phyloP scores from a whole-genome alignment of 163 green algal genomes.

The Trebouxia gelatinosa region DNA sequence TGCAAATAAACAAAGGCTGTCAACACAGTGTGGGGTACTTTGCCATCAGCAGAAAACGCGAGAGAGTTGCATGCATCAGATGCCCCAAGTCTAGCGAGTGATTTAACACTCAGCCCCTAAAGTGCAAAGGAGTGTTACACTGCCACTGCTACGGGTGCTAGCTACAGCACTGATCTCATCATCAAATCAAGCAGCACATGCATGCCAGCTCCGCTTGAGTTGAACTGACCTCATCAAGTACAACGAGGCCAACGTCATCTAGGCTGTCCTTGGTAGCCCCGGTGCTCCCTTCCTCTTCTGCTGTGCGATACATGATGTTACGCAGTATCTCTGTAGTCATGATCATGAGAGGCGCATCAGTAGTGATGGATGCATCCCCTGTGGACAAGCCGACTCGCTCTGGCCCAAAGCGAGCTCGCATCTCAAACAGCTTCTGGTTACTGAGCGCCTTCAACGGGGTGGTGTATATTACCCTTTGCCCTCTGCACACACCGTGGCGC shows the following conservation, averaged over 20 bases:
- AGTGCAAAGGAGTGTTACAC: no score
- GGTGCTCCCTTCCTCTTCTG: constrained; percentile 21
- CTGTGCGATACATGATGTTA: constrained; percentile 94
- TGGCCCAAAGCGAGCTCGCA: constrained; percentile 71
- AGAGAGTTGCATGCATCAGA: no score
- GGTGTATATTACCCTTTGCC: constrained; percentile 93
- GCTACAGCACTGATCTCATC: no score
- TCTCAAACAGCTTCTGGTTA: constrained; percentile 94
- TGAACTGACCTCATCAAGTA: constrained; percentile 84
- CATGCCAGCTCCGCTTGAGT: constrained; percentile 35
- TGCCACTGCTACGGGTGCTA: no score
- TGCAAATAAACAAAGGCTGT: no score
- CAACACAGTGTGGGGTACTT: no score
- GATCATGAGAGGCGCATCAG: constrained; percentile 80
- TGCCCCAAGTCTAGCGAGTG: no score
- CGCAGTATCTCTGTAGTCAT: constrained; percentile 98
- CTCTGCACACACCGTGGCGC: constrained; percentile 35
- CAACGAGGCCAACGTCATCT: constrained; percentile 81
- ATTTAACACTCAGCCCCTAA: no score
- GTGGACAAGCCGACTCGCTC: constrained; percentile 72
- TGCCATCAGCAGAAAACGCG: no score
- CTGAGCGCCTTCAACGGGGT: constrained; percentile 90
- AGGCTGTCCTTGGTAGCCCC: constrained; percentile 52
- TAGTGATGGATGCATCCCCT: constrained; percentile 86
- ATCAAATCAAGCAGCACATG: constrained; percentile 19